Conservation (phyloP, 345 rosid genomes). For the Aquilaria sinensis region DNA sequence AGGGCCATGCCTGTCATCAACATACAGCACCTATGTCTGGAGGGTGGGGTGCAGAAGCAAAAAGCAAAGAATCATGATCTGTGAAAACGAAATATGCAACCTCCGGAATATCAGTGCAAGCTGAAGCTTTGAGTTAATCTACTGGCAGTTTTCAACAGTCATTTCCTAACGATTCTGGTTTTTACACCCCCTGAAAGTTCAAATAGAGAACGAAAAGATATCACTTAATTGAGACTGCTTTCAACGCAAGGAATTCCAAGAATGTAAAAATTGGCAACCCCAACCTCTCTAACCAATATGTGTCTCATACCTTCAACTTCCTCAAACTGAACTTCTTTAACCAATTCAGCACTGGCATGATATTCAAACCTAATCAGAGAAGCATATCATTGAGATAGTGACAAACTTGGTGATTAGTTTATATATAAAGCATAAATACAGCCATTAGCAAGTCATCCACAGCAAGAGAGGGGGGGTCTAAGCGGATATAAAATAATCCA, state of each 20-base stretch:
- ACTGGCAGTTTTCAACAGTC: constrained; percentile 1
- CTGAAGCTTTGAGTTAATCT: neutral
- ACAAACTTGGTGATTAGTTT: no score
- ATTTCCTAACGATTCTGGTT: constrained; percentile 61
- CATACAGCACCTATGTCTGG: no score
- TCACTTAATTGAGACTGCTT: constrained; percentile 12
- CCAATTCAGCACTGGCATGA: constrained; percentile 65
- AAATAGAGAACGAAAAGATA: neutral
- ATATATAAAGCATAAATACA: no score
- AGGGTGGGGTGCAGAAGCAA: neutral
- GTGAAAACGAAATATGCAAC: constrained; percentile 13
- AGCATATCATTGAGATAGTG: neutral
- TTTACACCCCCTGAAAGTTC: constrained; percentile 62
- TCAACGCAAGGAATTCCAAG: neutral
- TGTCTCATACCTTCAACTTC: constrained; percentile 60
- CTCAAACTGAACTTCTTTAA: constrained; percentile 78
- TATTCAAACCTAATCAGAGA: constrained; percentile 62
- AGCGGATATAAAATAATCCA: no score
- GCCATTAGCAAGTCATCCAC: no score
- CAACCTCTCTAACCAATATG: neutral
- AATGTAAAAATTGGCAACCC: neutral
- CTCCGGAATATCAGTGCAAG: constrained; percentile 11
- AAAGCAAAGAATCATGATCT: constrained; percentile 19
- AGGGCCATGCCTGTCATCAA: no score
- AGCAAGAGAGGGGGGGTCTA: no score